These are phyloP conservation scores for Hirschioporus abietinus DNA, from an alignment of 768 basidiomycete species.

Conservation along the genomic window DNA sequence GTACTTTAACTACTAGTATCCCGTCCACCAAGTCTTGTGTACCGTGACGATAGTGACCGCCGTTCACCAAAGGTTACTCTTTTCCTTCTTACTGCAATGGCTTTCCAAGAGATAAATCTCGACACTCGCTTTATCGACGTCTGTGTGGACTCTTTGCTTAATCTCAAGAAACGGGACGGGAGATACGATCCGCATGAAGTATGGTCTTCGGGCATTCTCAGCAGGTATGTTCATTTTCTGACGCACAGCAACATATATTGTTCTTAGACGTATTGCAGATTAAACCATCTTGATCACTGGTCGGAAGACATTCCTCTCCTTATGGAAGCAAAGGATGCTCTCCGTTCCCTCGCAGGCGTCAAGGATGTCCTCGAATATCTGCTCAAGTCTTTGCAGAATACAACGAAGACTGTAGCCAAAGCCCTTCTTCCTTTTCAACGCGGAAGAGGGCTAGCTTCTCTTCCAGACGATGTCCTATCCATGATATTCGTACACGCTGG, in stretches of 20 bases:
- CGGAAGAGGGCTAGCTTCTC: neutral
- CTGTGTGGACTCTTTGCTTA: too few relatives aligned
- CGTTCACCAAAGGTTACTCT: too few relatives aligned
- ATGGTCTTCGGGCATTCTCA: neutral
- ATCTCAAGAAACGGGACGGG: neutral
- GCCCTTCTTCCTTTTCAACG: neutral
- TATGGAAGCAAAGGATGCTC: neutral
- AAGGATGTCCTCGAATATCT: neutral
- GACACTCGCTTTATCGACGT: too few relatives aligned
- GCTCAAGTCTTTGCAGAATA: neutral
- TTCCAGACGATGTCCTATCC: neutral
- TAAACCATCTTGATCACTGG: neutral
- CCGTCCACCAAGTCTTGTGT: too few relatives aligned
- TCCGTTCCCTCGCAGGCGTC: neutral
- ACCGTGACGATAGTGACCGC: too few relatives aligned
- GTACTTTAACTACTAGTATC: too few relatives aligned
- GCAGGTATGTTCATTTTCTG: neutral
- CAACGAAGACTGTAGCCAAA: neutral
- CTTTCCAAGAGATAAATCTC: too few relatives aligned
- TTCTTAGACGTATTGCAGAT: neutral
- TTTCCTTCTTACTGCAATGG: too few relatives aligned
- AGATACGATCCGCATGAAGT: neutral
- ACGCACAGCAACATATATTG: neutral
- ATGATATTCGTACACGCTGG: neutral
- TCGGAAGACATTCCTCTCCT: neutral